phyloP scores from a whole-genome alignment of 2,329 filamentous ascomycete species.

The Arthrobotrys iridis region DNA sequence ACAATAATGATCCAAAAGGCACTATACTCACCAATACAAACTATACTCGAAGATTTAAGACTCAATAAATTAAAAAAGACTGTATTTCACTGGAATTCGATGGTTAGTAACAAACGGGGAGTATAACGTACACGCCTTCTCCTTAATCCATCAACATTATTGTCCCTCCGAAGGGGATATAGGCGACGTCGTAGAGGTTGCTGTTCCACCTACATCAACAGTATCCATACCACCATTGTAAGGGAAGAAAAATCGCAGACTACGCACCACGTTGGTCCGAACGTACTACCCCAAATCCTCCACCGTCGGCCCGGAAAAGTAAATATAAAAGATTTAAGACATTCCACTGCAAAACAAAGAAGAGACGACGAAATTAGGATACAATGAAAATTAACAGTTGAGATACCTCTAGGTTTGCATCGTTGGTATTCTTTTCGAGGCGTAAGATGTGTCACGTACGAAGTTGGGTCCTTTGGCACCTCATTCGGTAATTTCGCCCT shows the following conservation, averaged over 20 bases:
- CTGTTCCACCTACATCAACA: constrained; percentile 54
- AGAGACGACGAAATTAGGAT: constrained; percentile 41
- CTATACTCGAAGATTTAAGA: not conserved
- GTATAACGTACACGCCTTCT: constrained; percentile 51
- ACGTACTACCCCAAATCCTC: not conserved
- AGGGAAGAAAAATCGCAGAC: constrained; percentile 51
- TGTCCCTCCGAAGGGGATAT: not conserved
- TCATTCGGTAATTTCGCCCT: constrained; percentile 49
- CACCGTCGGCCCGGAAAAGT: constrained; percentile 3
- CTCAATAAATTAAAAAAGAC: not conserved
- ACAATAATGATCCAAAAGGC: not conserved
- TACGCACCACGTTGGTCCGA: constrained; percentile 48
- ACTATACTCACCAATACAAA: not conserved
- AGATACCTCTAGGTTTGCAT: constrained; percentile 23
- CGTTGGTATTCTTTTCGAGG: constrained; percentile 1
- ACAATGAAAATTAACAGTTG: constrained; percentile 41
- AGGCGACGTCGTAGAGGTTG: constrained; percentile 31
- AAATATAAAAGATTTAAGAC: constrained; percentile 19
- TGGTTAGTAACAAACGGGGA: constrained; percentile 51
- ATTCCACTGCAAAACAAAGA: constrained; percentile 30
- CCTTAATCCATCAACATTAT: constrained; percentile 11
- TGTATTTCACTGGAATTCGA: constrained; percentile 23
- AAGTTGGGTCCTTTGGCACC: not conserved
- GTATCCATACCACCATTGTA: constrained; percentile 47
- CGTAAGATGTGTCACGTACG: constrained; percentile 50